A percentile compares a stretch with the other conserved stretches of the same genome.
Conservation (phyloP, 2,329 filamentous ascomycete species). For the Phialophora verrucosa region DNA sequence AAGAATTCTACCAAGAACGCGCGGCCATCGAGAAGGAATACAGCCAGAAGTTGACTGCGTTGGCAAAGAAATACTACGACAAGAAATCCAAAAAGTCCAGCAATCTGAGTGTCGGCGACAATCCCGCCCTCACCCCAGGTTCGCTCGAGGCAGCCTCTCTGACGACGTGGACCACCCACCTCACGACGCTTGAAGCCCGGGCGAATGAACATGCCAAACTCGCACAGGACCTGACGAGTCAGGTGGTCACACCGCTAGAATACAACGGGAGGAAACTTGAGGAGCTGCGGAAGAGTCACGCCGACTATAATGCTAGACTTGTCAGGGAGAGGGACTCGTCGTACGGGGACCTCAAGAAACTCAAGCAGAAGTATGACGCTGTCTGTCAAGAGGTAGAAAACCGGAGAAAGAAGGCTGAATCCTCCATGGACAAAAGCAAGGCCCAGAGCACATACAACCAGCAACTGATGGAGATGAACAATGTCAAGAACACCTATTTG, state of each 20-base stretch:
- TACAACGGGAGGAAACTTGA: conserved; percentile 77
- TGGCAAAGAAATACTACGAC: conserved; percentile 97
- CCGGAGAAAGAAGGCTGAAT: conserved; percentile 91
- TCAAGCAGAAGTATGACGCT: conserved; percentile 89
- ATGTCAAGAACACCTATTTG: conserved; percentile 96
- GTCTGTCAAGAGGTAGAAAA: conserved; percentile 94
- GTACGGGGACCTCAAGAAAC: conserved; percentile 85
- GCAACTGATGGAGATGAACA: conserved; percentile 93
- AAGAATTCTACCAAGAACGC: conserved; percentile 95
- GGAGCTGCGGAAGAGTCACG: conserved; percentile 88
- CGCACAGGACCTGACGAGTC: conserved; percentile 74
- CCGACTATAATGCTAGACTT: conserved; percentile 84
- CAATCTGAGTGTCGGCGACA: conserved; percentile 89
- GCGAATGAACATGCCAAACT: conserved; percentile 89
- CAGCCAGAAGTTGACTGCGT: conserved; percentile 78
- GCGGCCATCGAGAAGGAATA: conserved; percentile 97
- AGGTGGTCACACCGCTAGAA: conserved; percentile 87
- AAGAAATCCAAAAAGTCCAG: conserved; percentile 92
- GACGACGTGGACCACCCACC: conserved; percentile 94
- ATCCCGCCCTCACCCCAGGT: conserved; percentile 87
- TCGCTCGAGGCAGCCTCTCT: conserved; percentile 95
- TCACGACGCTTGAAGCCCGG: conserved; percentile 84
- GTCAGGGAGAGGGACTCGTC: conserved; percentile 86
- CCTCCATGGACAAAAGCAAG: conserved; percentile 91
- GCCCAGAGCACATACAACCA: conserved; percentile 90